Conservation (phyloP, 371 early-diverging fungal species). For the Actinomortierella wolfii region DNA sequence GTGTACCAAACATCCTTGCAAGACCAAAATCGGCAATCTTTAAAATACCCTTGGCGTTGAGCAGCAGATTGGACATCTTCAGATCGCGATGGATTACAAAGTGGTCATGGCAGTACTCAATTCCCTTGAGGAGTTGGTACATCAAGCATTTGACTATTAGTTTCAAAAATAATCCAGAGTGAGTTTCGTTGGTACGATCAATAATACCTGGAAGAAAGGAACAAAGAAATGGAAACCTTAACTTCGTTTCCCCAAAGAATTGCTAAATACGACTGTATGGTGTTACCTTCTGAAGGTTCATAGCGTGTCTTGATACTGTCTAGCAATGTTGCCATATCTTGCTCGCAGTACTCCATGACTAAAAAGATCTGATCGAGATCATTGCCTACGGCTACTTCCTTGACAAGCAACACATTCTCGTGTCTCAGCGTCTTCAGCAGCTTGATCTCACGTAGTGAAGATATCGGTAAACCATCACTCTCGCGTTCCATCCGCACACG, state of each 20-base stretch:
- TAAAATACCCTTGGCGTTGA: constrained; percentile 74
- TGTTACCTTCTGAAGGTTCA: constrained; percentile 63
- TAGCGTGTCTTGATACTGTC: constrained; percentile 66
- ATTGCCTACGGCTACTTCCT: constrained; percentile 76
- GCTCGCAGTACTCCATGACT: constrained; percentile 83
- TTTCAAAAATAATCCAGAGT: background rate
- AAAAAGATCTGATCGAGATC: constrained; percentile 71
- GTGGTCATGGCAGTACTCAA: constrained; percentile 78
- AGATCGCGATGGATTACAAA: constrained; percentile 84
- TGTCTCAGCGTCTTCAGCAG: constrained; percentile 85
- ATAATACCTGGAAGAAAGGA: background rate
- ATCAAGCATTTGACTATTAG: constrained; percentile 78
- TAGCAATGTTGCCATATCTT: constrained; percentile 72
- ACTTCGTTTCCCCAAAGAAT: background rate
- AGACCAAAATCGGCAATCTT: constrained; percentile 94
- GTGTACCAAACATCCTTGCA: constrained; percentile 73
- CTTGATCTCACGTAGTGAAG: constrained; percentile 91
- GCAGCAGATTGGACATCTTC: constrained; percentile 84
- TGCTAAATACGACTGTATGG: too few species aligned
- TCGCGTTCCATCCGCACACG: constrained; percentile 84
- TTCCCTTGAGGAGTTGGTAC: constrained; percentile 76
- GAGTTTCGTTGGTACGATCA: background rate
- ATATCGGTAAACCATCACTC: constrained; percentile 81
- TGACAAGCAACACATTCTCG: constrained; percentile 85
- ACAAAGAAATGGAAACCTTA: too few species aligned